Evolutionary conservation across 345 rosid species (phyloP).

Genomic region (Eucalyptus cloeziana): DNA sequence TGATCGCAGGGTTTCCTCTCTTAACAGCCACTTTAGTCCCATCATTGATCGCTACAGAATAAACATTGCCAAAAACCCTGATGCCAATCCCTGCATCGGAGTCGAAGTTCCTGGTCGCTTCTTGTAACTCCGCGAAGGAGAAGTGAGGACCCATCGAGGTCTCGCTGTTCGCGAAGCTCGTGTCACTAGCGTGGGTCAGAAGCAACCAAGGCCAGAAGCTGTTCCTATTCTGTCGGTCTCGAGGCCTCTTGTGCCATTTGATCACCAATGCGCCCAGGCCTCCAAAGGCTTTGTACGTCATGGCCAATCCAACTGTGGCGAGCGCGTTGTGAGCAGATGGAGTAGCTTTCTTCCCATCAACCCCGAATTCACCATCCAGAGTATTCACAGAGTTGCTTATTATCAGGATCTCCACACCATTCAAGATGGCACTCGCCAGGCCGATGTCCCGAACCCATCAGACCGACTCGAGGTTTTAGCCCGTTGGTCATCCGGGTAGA

Average conservation of each 20-base stretch:
- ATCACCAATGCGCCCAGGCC: neutral
- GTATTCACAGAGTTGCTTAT: neutral
- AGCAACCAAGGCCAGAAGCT: too few species aligned
- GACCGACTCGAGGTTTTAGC: neutral
- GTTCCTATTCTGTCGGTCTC: neutral
- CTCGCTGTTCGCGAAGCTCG: neutral
- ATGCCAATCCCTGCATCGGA: neutral
- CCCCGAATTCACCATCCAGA: slow-evolving; percentile 1
- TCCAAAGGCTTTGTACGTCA: slow-evolving; percentile 1
- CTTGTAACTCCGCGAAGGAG: neutral
- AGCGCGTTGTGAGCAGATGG: neutral
- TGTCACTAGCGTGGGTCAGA: neutral
- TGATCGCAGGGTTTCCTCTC: slow-evolving; percentile 3
- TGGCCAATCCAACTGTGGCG: neutral
- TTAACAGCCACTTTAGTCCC: slow-evolving; percentile 1
- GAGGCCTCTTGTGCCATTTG: slow-evolving; percentile 4
- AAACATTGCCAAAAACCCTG: neutral
- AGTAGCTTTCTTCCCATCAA: neutral
- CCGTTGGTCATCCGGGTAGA: neutral
- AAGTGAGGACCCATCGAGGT: neutral
- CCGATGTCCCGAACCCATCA: neutral
- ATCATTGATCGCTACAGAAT: neutral
- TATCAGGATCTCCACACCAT: slow-evolving; percentile 1
- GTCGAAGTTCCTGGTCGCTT: neutral
- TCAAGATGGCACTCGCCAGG: neutral